Evolutionary conservation across 768 basidiomycete species (phyloP).

Genomic region (Phylloporus sp.): DNA sequence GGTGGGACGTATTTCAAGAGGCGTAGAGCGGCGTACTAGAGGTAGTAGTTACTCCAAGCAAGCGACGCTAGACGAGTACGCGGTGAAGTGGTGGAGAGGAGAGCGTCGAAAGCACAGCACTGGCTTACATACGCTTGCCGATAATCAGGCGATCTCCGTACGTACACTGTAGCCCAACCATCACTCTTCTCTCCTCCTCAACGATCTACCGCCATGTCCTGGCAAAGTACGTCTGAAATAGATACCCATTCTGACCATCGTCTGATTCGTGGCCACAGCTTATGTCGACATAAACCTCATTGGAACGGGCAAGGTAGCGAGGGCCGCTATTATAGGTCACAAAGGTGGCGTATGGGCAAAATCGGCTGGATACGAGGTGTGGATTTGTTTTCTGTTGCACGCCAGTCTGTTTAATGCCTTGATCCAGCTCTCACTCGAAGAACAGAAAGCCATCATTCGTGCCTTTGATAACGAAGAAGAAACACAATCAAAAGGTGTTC

Average conservation of each 20-base stretch:
- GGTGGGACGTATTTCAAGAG: background rate
- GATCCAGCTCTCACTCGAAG: constrained; percentile 17
- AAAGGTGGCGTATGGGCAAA: constrained; percentile 30
- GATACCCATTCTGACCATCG: background rate
- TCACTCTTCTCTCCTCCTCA: constrained; percentile 3
- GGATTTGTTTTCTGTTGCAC: background rate
- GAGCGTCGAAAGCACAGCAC: constrained; percentile 14
- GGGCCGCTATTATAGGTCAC: constrained; percentile 53
- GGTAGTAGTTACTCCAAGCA: background rate
- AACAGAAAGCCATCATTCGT: constrained; percentile 27
- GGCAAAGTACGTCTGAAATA: constrained; percentile 59
- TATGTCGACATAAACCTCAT: constrained; percentile 83
- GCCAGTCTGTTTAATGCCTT: background rate
- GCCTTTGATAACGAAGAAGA: constrained; percentile 41
- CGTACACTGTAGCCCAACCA: constrained; percentile 1
- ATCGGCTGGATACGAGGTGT: constrained; percentile 21
- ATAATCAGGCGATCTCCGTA: constrained; percentile 32
- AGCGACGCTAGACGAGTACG: too few relatives aligned
- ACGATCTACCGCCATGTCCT: constrained; percentile 49
- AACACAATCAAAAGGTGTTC: constrained; percentile 57
- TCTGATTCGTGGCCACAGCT: constrained; percentile 48
- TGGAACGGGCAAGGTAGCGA: constrained; percentile 62
- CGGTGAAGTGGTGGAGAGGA: too few relatives aligned
- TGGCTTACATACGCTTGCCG: constrained; percentile 25
- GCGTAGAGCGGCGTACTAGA: background rate